These are phyloP conservation scores for Malus sylvestris DNA, from an alignment of 306 rosid genomes.

Conservation along the genomic window DNA sequence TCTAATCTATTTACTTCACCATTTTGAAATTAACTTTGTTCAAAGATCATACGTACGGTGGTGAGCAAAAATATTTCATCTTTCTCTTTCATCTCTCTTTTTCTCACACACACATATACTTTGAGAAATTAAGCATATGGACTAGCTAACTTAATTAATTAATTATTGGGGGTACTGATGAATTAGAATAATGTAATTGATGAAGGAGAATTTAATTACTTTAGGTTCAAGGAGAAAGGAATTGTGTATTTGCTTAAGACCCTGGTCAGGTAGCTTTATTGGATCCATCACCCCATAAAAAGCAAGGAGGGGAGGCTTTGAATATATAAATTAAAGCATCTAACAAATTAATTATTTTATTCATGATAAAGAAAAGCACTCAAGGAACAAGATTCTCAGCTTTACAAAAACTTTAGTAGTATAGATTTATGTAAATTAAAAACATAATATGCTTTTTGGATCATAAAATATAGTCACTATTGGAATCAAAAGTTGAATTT, in stretches of 20 bases:
- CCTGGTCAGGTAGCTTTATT: conserved; percentile 47
- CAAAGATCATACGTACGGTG: too few species aligned
- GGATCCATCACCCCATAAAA: conserved; percentile 38
- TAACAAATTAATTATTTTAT: conserved; percentile 5
- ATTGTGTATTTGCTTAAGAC: conserved; percentile 33
- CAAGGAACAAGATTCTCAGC: conserved; percentile 37
- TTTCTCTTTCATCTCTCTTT: background rate
- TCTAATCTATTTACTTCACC: too few species aligned
- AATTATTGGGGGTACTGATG: background rate
- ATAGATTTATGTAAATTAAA: background rate
- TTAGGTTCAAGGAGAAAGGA: conserved; percentile 24
- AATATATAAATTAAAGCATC: conserved; percentile 15
- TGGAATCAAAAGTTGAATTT: conserved; percentile 14
- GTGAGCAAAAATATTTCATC: background rate
- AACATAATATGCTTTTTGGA: background rate
- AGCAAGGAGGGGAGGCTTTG: conserved; percentile 18
- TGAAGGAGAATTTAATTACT: conserved; percentile 11
- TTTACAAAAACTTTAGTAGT: conserved; percentile 6
- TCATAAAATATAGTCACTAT: background rate
- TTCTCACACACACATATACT: background rate
- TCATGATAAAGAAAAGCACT: conserved; percentile 11
- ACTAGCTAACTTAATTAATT: background rate
- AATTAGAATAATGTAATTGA: conserved; percentile 6
- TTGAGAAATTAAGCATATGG: background rate
- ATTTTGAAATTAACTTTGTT: too few species aligned